phyloP scores from a whole-genome alignment of 495 filamentous ascomycete species.

The Hapsidospora chrysogenum region DNA sequence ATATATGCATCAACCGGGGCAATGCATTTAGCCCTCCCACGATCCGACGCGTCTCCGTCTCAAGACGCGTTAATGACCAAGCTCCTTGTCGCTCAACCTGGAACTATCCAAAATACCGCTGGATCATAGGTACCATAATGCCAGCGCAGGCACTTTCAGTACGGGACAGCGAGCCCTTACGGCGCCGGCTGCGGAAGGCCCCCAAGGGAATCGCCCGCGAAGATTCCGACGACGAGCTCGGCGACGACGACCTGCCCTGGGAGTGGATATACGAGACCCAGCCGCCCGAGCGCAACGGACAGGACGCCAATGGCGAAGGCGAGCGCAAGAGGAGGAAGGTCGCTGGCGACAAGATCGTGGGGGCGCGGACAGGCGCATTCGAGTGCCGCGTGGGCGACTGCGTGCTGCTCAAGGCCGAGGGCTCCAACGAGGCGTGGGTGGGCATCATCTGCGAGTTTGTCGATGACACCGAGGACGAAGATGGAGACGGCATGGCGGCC shows the following conservation, averaged over 20 bases:
- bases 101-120: background rate
- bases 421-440: slow-evolving; percentile 69
- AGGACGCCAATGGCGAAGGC: slow-evolving; percentile 8
- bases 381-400: slow-evolving; percentile 67
- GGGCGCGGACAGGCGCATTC: slow-evolving; percentile 74
- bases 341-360: slow-evolving; percentile 39
- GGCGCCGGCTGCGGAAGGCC: too few relatives aligned
- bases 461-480: slow-evolving; percentile 38
- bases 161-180: too few relatives aligned
- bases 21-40: background rate
- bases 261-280: slow-evolving; percentile 61
- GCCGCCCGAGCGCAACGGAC: slow-evolving; percentile 9
- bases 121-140: too few relatives aligned
- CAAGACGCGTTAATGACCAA: background rate
- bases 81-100: background rate
- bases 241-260: slow-evolving; percentile 74
- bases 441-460: slow-evolving; percentile 71
- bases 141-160: too few relatives aligned
- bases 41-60: background rate
- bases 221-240: slow-evolving; percentile 85
- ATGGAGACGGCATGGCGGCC: slow-evolving; percentile 48
- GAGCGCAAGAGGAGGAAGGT: slow-evolving; percentile 20
- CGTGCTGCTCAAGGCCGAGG: slow-evolving; percentile 71
- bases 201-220: slow-evolving; percentile 46
- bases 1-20: too few relatives aligned